phyloP scores from a whole-genome alignment of 2,329 filamentous ascomycete species.

The Didymella segeticola region DNA sequence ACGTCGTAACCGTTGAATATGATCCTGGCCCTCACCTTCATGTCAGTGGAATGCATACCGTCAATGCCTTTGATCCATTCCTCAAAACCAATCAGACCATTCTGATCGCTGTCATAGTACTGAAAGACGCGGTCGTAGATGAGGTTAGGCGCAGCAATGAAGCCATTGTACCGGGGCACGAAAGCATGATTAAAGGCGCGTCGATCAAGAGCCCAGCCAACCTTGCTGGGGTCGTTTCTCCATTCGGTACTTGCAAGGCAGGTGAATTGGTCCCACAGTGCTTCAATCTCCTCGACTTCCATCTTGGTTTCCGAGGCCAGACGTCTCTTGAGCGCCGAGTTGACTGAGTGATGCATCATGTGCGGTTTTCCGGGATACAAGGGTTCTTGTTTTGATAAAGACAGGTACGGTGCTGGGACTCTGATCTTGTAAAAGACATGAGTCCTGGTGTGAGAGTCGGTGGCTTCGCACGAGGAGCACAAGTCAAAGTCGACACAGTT shows the following conservation, averaged over 20 bases:
- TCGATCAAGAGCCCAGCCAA: conserved; percentile 85
- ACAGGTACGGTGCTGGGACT: conserved; percentile 85
- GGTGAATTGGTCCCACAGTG: conserved; percentile 95
- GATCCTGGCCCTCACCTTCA: conserved; percentile 58
- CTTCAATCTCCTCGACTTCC: conserved; percentile 87
- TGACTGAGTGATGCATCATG: conserved; percentile 71
- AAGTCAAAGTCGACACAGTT: conserved; percentile 97
- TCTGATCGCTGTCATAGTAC: conserved; percentile 91
- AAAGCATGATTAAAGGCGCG: conserved; percentile 92
- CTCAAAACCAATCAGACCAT: conserved; percentile 88
- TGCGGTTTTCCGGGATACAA: conserved; percentile 69
- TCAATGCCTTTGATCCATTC: conserved; percentile 89
- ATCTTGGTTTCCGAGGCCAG: conserved; percentile 58
- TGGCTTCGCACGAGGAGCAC: conserved; percentile 87
- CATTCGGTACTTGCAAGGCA: conserved; percentile 89
- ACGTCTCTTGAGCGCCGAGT: conserved; percentile 69
- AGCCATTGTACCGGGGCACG: conserved; percentile 80
- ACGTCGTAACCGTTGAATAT: conserved; percentile 92
- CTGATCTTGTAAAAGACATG: conserved; percentile 97
- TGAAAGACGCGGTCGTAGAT: conserved; percentile 97
- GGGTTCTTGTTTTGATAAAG: conserved; percentile 69
- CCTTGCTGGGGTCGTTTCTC: conserved; percentile 77
- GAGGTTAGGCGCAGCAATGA: conserved; percentile 80
- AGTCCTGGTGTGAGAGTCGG: conserved; percentile 80
- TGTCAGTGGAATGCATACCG: conserved; percentile 58